Percentiles rank a stretch among this genome's conserved stretches.
Evolutionary conservation across 768 basidiomycete genomes (phyloP).

Genomic region (Epithele typhae): DNA sequence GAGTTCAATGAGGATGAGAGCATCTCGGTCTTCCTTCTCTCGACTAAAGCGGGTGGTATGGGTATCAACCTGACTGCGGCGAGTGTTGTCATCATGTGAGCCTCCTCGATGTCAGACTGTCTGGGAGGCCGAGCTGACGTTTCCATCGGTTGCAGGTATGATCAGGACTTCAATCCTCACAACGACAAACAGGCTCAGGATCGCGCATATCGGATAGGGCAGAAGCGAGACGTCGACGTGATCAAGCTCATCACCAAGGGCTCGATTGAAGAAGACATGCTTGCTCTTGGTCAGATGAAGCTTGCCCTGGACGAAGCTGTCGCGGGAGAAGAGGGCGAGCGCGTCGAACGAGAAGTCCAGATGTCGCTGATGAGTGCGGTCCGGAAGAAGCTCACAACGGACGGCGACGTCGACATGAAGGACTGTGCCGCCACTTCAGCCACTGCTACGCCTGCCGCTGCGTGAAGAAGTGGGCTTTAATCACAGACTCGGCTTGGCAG

Average conservation of each 20-base stretch:
- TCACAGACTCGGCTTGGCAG: too few relatives aligned
- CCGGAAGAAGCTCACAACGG: conserved; percentile 64
- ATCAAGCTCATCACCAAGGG: conserved; percentile 89
- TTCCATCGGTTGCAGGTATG: conserved; percentile 55
- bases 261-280: conserved; percentile 97
- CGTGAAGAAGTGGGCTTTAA: too few relatives aligned
- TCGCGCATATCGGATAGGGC: conserved; percentile 94
- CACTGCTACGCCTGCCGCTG: too few relatives aligned
- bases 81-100: conserved; percentile 89
- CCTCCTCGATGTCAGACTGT: conserved; percentile 2
- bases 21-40: conserved; percentile 86
- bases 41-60: conserved; percentile 93
- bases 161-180: conserved; percentile 97
- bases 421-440: not conserved
- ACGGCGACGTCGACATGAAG: conserved; percentile 17
- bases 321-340: conserved; percentile 64
- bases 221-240: conserved; percentile 91
- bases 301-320: conserved; percentile 92
- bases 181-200: conserved; percentile 98
- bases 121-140: not conserved
- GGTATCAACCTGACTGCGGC: conserved; percentile 97
- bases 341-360: conserved; percentile 73
- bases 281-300: conserved; percentile 84
- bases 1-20: conserved; percentile 86
- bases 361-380: conserved; percentile 81